These are phyloP conservation scores for Hygrophorus pudorinus DNA, from an alignment of 768 basidiomycete species.

Conservation along the genomic window DNA sequence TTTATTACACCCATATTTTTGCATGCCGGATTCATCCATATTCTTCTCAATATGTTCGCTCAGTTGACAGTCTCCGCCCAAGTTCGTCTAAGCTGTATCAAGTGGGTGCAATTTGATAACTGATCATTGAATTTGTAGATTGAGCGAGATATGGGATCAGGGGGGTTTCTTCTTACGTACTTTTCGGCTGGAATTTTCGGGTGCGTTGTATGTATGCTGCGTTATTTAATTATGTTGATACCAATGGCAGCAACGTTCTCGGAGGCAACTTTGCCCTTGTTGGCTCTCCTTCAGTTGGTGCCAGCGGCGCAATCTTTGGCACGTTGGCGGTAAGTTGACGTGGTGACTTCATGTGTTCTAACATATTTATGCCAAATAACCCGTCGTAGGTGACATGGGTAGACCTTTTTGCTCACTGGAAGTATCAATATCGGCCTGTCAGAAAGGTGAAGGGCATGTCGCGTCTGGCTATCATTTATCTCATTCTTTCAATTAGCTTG, in stretches of 20 bases:
- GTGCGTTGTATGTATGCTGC: conserved; percentile 23
- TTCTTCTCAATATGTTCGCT: conserved; percentile 82
- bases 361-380: neutral
- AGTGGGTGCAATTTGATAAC: neutral
- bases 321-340: conserved; percentile 55
- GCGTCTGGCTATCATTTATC: neutral
- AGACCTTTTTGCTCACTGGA: conserved; percentile 89
- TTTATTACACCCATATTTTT: conserved; percentile 87
- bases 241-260: conserved; percentile 54
- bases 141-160: conserved; percentile 86
- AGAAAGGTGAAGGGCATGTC: conserved; percentile 44
- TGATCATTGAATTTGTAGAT: conserved; percentile 38
- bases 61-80: conserved; percentile 74
- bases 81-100: conserved; percentile 25
- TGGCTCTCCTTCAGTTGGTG: conserved; percentile 83
- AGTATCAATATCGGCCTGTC: conserved; percentile 72
- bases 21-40: conserved; percentile 94
- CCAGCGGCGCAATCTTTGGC: conserved; percentile 89
- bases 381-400: conserved; percentile 61
- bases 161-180: conserved; percentile 78
- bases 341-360: neutral
- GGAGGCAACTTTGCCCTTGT: conserved; percentile 91
- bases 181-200: conserved; percentile 91
- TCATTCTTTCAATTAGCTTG: conserved; percentile 37
- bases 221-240: neutral